Conservation (phyloP, 1,284 basidiomycete species). For the Psilocybe mexicana region DNA sequence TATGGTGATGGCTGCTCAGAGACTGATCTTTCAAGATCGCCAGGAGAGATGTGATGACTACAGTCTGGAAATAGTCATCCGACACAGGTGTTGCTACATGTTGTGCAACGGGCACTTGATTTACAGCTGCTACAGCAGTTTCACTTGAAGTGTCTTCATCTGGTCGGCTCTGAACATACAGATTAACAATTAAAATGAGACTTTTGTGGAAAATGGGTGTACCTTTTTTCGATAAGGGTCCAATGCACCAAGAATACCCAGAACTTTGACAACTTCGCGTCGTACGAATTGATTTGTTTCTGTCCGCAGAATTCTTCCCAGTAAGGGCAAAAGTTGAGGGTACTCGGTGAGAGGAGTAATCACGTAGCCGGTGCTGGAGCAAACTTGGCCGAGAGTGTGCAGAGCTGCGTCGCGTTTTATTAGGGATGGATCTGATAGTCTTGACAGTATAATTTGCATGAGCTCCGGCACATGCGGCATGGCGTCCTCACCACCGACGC, state of each 20-base stretch:
- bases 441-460: conserved; percentile 88
- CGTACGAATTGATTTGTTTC: conserved; percentile 80
- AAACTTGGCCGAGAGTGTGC: conserved; percentile 92
- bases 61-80: conserved; percentile 98
- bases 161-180: conserved; percentile 55
- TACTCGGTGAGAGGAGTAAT: conserved; percentile 91
- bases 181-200: not conserved
- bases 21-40: conserved; percentile 90
- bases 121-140: conserved; percentile 61
- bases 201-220: conserved; percentile 15
- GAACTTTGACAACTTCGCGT: conserved; percentile 90
- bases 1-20: conserved; percentile 84
- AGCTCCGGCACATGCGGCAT: conserved; percentile 82
- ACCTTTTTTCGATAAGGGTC: conserved; percentile 97
- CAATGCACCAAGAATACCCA: conserved; percentile 96
- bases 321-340: conserved; percentile 85
- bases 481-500: conserved; percentile 93
- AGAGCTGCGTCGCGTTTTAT: conserved; percentile 93
- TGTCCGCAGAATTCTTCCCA: conserved; percentile 86
- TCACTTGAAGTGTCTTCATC: conserved; percentile 78
- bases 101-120: conserved; percentile 54
- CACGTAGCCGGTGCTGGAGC: conserved; percentile 95
- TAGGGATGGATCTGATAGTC: conserved; percentile 84
- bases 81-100: conserved; percentile 52
- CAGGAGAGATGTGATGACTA: conserved; percentile 90